Evolutionary conservation across 73 alveolate genomes (phyloP).

Genomic region (Blepharisma stoltei): DNA sequence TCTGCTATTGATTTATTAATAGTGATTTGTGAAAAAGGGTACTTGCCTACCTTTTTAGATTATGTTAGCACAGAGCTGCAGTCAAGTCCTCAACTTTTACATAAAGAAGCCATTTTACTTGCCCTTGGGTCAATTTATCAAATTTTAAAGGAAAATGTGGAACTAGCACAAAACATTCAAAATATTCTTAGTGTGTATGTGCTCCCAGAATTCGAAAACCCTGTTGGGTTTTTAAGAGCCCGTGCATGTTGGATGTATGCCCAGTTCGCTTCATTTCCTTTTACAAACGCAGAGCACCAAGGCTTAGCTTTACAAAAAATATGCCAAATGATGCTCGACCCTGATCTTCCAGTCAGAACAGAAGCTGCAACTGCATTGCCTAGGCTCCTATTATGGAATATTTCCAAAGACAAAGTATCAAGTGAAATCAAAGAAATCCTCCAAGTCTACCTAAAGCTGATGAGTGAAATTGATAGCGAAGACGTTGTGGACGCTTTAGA

Average conservation of each 20-base stretch:
- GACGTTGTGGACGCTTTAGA: slow-evolving; percentile 71
- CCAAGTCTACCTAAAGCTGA: slow-evolving; percentile 44
- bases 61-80: background rate
- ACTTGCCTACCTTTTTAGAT: background rate
- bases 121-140: slow-evolving; percentile 44
- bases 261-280: slow-evolving; percentile 38
- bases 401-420: slow-evolving; percentile 31
- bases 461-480: slow-evolving; percentile 69
- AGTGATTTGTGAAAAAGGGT: background rate
- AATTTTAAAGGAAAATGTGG: slow-evolving; percentile 27
- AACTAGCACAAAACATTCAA: slow-evolving; percentile 36
- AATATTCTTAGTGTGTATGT: slow-evolving; percentile 42
- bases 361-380: slow-evolving; percentile 50
- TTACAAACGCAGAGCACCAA: slow-evolving; percentile 34
- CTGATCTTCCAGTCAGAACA: slow-evolving; percentile 58
- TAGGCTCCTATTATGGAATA: slow-evolving; percentile 42
- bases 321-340: slow-evolving; percentile 39
- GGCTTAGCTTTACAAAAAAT: slow-evolving; percentile 37
- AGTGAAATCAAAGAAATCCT: slow-evolving; percentile 45
- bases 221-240: slow-evolving; percentile 43
- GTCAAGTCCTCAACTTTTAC: slow-evolving; percentile 43
- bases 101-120: slow-evolving; percentile 50
- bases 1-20: slow-evolving; percentile 43
- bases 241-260: slow-evolving; percentile 65
- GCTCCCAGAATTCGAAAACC: slow-evolving; percentile 44